Percentiles rank a stretch among this genome's conserved stretches.
These are phyloP conservation scores for Closterium sp. DNA, from an alignment of 139 green algal species.

Conservation along the genomic window DNA sequence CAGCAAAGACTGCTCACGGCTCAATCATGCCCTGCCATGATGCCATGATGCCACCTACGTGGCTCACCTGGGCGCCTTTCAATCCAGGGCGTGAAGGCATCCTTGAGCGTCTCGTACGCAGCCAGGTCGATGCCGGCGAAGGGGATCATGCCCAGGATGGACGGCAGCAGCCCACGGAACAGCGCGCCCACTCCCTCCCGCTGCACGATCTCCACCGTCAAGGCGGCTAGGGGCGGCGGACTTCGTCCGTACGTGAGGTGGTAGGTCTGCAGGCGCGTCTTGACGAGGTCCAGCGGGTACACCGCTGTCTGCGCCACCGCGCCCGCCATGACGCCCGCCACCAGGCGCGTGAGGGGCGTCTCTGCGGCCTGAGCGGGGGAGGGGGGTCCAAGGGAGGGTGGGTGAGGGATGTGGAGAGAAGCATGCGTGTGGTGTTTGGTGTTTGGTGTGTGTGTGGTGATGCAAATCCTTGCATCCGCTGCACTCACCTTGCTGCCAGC, in stretches of 20 bases:
- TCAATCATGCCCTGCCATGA: no score
- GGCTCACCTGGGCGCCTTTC: not conserved
- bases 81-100: not conserved
- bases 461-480: not conserved
- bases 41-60: no score
- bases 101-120: constrained; percentile 93
- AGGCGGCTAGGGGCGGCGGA: constrained; percentile 5
- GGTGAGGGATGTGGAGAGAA: no score
- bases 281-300: constrained; percentile 53
- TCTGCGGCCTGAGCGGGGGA: not conserved
- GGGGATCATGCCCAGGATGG: constrained; percentile 88
- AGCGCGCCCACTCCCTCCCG: constrained; percentile 42
- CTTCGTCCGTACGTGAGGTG: not conserved
- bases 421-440: no score
- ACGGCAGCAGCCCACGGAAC: constrained; percentile 49
- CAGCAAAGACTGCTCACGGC: no score
- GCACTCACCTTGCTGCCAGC: no score
- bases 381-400: no score
- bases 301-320: constrained; percentile 46
- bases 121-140: constrained; percentile 97
- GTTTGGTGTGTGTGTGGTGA: no score
- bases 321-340: constrained; percentile 48
- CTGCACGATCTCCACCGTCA: constrained; percentile 7
- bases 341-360: constrained; percentile 22
- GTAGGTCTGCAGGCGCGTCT: constrained; percentile 48